Base-by-base conservation (phyloP, 345 rosid species). In the Aquilaria yunnanensis region DNA sequence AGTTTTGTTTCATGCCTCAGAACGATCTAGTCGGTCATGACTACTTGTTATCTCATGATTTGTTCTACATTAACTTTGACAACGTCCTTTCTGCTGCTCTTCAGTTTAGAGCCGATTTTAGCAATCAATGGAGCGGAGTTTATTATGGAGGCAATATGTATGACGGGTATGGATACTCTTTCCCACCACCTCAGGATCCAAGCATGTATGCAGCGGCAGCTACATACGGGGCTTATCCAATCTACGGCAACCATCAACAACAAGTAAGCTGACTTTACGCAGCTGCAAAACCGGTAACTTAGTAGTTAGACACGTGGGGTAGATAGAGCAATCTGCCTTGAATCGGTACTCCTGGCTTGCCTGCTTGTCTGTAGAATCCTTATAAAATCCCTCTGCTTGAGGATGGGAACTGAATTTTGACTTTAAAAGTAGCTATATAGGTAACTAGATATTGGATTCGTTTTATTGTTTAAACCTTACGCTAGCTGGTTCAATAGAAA, bases 91-190 rank as follows among this genome's bases (percentile, higher is more conserved):
- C 33, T 13, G 29, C 65, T 51, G 14, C 62, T 59, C 59, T 61
- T 74, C 92, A 93, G 94, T 73, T 78, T 48, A 77, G 94, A 72
- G 79, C 62, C 41, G 96, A 90, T 64, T 88, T 78, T 66, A 85
- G 85, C 55, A 88, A 79, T 77, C 99, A 87, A 50, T 86, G 96
- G 96, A 69, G 72, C 46, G 97, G 85, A 6, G 83, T 87, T 6
- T 88, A 85, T 68, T 86, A 86, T 0, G 92, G 96, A 65, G 96
- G 87, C 29, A 92, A 86, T 46, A 65, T 72, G 51, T 94, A 85
- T 68, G 92, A 86, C 65, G 91, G 96, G 14, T 94, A 90, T 58
- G 97, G 99, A 52, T 94, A 90, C 68, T 80, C 82, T 61, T 5
- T 85, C 56, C 89, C 86, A 12, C 84, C 84, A 47, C 83, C 92